Evolutionary conservation across 495 filamentous ascomycete species (phyloP).

Genomic region (Cetradonia linearis): DNA sequence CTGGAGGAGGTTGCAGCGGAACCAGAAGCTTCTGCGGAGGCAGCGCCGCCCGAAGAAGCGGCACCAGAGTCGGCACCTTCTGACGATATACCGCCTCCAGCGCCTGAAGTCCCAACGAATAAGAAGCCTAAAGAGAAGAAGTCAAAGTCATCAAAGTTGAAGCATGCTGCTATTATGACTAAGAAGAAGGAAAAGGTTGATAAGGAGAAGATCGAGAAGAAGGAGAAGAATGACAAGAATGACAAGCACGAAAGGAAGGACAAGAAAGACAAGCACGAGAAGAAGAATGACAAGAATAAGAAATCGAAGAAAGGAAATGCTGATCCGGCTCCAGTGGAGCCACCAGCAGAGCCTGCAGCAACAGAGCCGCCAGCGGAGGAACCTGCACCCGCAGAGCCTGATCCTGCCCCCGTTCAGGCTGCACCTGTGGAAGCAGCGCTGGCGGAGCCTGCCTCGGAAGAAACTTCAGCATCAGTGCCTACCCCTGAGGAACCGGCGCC

Average conservation of each 20-base stretch:
- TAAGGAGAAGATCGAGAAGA: constrained; percentile 3
- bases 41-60: constrained; percentile 17
- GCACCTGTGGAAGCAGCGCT: neutral
- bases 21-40: constrained; percentile 2
- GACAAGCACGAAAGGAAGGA: constrained; percentile 9
- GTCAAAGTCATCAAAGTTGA: constrained; percentile 14
- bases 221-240: neutral
- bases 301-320: constrained; percentile 5
- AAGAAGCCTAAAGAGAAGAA: constrained; percentile 18
- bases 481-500: constrained; percentile 1
- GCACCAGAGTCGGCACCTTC: constrained; percentile 9
- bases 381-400: constrained; percentile 5
- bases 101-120: constrained; percentile 3
- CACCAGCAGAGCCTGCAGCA: constrained; percentile 12
- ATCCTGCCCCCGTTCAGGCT: neutral
- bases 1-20: constrained; percentile 18
- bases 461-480: neutral
- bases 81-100: constrained; percentile 12
- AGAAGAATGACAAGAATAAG: constrained; percentile 10
- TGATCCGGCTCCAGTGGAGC: constrained; percentile 5
- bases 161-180: neutral
- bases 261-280: constrained; percentile 7
- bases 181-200: constrained; percentile 9
- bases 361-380: constrained; percentile 18
- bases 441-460: constrained; percentile 1